These are phyloP conservation scores for Kickxella alabastrina DNA, from an alignment of 192 early-diverging fungal species.

Conservation along the genomic window DNA sequence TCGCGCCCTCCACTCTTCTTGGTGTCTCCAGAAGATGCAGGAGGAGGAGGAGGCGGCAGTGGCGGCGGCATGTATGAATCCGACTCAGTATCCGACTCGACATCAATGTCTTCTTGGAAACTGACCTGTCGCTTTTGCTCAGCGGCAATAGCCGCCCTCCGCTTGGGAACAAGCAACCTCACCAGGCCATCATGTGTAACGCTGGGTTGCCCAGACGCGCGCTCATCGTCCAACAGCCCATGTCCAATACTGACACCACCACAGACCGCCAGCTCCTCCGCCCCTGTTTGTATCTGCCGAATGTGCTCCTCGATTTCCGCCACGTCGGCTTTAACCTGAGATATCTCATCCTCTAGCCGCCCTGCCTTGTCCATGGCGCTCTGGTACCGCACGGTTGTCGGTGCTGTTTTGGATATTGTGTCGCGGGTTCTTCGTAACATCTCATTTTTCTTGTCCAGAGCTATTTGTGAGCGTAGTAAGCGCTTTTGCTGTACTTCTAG, in stretches of 20 bases:
- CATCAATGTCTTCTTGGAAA: neutral
- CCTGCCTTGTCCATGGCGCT: slow-evolving; percentile 20
- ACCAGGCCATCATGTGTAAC: neutral
- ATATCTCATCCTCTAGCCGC: slow-evolving; percentile 9
- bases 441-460: slow-evolving; percentile 13
- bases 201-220: neutral
- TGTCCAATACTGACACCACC: neutral
- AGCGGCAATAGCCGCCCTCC: slow-evolving; percentile 17
- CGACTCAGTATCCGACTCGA: slow-evolving; percentile 1
- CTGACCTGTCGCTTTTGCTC: neutral
- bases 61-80: neutral
- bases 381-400: slow-evolving; percentile 30
- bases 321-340: slow-evolving; percentile 26
- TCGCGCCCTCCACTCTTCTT: slow-evolving; percentile 3
- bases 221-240: neutral
- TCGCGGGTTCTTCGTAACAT: slow-evolving; percentile 20
- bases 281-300: slow-evolving; percentile 6
- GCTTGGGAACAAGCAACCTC: slow-evolving; percentile 9
- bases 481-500: slow-evolving; percentile 64
- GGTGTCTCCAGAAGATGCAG: too few species aligned
- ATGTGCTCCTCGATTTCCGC: slow-evolving; percentile 24
- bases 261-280: neutral
- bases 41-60: too few species aligned
- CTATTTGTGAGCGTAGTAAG: slow-evolving; percentile 47
- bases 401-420: slow-evolving; percentile 9